A percentile compares a stretch with the other conserved stretches of the same genome.
phyloP scores from a whole-genome alignment of 768 basidiomycete genomes.

The Lactifluus pinguis region DNA sequence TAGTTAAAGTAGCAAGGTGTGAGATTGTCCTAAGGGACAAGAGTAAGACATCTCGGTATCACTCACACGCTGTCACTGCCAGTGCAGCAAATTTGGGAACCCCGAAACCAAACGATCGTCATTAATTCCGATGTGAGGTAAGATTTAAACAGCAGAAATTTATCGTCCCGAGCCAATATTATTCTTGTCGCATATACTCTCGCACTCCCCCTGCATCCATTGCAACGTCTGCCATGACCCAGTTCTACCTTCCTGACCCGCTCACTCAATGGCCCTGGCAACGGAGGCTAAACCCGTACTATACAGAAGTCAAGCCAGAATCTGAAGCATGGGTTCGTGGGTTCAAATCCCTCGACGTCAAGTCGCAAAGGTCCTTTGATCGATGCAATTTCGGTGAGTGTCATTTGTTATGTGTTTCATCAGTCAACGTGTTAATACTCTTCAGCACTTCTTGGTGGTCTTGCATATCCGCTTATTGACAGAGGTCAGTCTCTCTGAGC shows the following conservation, averaged over 20 bases:
- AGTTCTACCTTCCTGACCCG: slow-evolving; percentile 31
- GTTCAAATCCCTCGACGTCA: slow-evolving; percentile 30
- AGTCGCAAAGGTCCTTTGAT: slow-evolving; percentile 34
- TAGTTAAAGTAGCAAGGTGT: no score
- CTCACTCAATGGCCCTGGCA: slow-evolving; percentile 38
- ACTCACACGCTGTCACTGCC: no score
- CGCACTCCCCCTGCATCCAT: background rate
- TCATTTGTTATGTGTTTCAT: background rate
- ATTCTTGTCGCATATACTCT: background rate
- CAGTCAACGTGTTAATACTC: background rate
- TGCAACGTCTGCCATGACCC: background rate
- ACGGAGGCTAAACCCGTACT: slow-evolving; percentile 33
- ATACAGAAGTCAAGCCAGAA: slow-evolving; percentile 27
- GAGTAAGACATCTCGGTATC: no score
- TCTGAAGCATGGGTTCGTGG: slow-evolving; percentile 32
- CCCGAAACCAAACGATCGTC: background rate
- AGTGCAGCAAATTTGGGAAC: background rate
- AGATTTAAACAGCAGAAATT: background rate
- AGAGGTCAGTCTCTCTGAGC: slow-evolving; percentile 25
- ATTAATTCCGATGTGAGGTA: background rate
- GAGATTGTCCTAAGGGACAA: no score
- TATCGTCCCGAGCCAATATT: background rate
- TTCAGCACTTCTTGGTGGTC: slow-evolving; percentile 31
- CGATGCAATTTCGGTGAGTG: slow-evolving; percentile 34
- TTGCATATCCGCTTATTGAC: slow-evolving; percentile 29